Conservation (phyloP, 768 basidiomycete species). For the Tricholoma furcatifolium region DNA sequence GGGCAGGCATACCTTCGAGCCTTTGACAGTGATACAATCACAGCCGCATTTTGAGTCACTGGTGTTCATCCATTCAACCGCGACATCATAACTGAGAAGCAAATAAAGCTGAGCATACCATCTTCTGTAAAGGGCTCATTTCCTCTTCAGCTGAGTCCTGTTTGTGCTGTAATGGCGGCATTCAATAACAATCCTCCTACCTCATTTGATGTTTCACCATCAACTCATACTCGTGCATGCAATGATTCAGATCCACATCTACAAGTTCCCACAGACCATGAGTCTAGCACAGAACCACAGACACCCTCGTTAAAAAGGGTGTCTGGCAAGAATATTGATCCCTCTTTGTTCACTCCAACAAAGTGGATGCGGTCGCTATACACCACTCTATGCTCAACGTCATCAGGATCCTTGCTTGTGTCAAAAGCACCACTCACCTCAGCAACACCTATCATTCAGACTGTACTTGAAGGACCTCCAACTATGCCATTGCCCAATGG, state of each 20-base stretch:
- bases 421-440: background rate
- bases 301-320: background rate
- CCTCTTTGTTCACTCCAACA: background rate
- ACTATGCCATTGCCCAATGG: background rate
- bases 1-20: background rate
- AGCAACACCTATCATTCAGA: background rate
- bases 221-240: background rate
- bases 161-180: background rate
- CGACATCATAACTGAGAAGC: background rate
- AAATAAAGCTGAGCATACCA: background rate
- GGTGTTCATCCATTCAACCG: background rate
- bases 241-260: too few species aligned
- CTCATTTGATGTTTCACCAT: too few species aligned
- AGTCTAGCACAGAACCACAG: too few species aligned
- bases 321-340: background rate
- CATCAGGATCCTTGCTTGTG: background rate
- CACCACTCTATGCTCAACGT: background rate
- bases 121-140: background rate
- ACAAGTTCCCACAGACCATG: too few species aligned
- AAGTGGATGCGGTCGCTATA: background rate
- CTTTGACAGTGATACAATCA: background rate
- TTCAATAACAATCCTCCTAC: background rate
- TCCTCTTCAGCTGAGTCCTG: background rate
- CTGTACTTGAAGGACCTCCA: background rate
- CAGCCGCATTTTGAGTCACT: background rate